A percentile compares a stretch with the other conserved stretches of the same genome.
These are phyloP conservation scores for Neurospora intermedia DNA, from an alignment of 495 filamentous ascomycete species.

Conservation along the genomic window DNA sequence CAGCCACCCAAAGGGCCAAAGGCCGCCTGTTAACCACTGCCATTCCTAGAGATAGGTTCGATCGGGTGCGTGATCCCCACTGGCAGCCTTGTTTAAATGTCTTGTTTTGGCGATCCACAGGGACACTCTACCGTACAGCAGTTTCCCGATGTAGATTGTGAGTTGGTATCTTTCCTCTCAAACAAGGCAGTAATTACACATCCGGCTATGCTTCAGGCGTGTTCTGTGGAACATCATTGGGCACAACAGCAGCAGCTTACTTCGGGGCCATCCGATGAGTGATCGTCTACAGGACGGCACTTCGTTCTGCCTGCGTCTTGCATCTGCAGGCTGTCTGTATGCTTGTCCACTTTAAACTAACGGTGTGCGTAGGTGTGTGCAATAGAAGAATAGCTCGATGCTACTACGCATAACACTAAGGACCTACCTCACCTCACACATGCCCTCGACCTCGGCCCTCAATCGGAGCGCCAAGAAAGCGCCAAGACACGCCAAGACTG, in stretches of 20 bases:
- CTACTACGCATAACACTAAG: neutral
- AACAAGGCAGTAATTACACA: neutral
- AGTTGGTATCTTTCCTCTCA: neutral
- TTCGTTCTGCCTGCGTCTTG: neutral
- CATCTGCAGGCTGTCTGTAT: neutral
- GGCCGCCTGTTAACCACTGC: neutral
- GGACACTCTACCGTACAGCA: neutral
- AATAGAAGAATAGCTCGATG: neutral
- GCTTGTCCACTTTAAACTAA: neutral
- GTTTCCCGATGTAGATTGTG: neutral
- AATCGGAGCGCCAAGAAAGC: too few species aligned
- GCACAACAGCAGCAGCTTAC: neutral
- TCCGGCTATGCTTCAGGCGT: neutral
- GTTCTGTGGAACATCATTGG: neutral
- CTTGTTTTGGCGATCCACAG: neutral
- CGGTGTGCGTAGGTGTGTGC: neutral
- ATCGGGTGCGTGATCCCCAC: neutral
- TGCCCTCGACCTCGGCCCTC: too few species aligned
- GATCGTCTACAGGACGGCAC: neutral
- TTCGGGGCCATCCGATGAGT: neutral
- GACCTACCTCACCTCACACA: too few species aligned
- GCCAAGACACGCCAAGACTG: too few species aligned
- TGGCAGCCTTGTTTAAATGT: neutral
- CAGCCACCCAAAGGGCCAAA: neutral
- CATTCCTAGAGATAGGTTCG: neutral